Conservation (phyloP, 768 basidiomycete genomes). For the Pleurotus ostreatus region DNA sequence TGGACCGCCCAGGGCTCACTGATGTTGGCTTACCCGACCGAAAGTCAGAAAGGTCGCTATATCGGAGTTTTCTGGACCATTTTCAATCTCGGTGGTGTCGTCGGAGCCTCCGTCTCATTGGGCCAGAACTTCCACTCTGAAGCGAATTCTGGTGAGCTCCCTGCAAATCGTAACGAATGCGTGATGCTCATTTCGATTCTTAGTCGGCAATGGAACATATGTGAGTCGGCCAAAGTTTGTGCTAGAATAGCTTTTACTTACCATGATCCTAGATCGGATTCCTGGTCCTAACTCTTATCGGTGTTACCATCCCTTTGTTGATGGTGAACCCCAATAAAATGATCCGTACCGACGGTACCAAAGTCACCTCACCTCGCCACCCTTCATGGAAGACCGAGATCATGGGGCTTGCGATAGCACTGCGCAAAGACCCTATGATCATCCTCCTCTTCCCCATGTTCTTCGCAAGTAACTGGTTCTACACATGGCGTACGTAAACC, state of each 20-base stretch:
- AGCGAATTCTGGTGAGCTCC: conserved; percentile 13
- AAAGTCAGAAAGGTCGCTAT: conserved; percentile 69
- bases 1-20: conserved; percentile 86
- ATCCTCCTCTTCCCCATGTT: conserved; percentile 84
- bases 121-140: conserved; percentile 37
- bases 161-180: neutral
- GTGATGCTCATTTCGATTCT: neutral
- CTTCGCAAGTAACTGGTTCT: conserved; percentile 80
- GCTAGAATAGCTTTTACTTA: too few species aligned
- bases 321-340: conserved; percentile 72
- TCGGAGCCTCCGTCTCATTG: conserved; percentile 73
- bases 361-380: conserved; percentile 54
- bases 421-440: conserved; percentile 68
- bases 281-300: conserved; percentile 65
- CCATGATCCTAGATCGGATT: conserved; percentile 56
- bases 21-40: conserved; percentile 81
- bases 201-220: conserved; percentile 72
- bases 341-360: conserved; percentile 70
- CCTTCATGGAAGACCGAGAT: conserved; percentile 81
- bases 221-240: conserved; percentile 32
- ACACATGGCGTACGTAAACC: conserved; percentile 65
- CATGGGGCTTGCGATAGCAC: conserved; percentile 59
- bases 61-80: conserved; percentile 82
- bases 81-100: conserved; percentile 77
- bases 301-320: conserved; percentile 57